phyloP scores from a whole-genome alignment of 148 eudicot species.

The Diospyros kaki region DNA sequence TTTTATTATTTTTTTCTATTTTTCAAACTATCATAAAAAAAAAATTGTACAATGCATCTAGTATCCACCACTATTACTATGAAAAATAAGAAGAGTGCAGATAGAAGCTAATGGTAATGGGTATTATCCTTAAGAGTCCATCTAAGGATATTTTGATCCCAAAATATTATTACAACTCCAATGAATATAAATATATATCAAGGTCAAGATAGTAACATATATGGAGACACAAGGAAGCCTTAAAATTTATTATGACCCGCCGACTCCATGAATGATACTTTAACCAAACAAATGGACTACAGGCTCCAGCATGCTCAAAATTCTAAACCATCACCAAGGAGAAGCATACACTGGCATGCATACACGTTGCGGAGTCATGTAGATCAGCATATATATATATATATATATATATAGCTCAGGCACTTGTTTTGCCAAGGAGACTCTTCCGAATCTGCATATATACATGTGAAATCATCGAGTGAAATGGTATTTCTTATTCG shows the following conservation, averaged over 20 bases:
- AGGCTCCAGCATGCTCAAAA: not conserved
- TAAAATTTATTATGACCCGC: not conserved
- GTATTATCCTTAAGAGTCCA: not conserved
- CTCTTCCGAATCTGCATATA: constrained; percentile 36
- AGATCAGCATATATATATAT: not conserved
- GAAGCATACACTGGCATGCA: not conserved
- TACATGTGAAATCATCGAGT: not conserved
- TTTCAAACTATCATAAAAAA: too few relatives aligned
- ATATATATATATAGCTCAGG: not conserved
- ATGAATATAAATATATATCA: not conserved
- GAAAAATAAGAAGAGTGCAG: not conserved
- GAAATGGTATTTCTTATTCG: too few relatives aligned
- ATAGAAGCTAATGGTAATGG: not conserved
- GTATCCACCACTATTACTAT: not conserved
- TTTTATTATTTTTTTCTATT: too few relatives aligned
- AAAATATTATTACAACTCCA: not conserved
- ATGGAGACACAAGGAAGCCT: not conserved
- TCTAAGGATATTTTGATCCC: not conserved
- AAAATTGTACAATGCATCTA: too few relatives aligned
- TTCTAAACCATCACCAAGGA: not conserved
- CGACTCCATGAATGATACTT: not conserved
- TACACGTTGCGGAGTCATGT: too few relatives aligned
- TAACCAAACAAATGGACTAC: not conserved
- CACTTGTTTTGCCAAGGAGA: constrained; percentile 18
- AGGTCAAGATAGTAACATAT: not conserved